Percentiles rank a stretch among this genome's conserved stretches.
phyloP scores from a whole-genome alignment of 2,329 filamentous ascomycete species.

The Diplodia intermedia region DNA sequence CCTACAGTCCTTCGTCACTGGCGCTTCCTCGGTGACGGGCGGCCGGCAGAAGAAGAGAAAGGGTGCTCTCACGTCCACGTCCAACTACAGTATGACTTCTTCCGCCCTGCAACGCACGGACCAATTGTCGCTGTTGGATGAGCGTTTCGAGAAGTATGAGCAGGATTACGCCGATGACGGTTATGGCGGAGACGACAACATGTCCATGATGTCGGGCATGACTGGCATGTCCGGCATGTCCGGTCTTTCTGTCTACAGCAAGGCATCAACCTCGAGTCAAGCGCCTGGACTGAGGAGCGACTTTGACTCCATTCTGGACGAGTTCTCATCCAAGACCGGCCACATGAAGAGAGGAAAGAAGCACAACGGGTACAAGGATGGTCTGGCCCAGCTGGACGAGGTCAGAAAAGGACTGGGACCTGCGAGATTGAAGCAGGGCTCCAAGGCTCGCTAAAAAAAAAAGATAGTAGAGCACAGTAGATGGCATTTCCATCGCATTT shows the following conservation, averaged over 20 bases:
- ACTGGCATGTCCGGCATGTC: slow-evolving; percentile 59
- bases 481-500: not conserved
- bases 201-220: slow-evolving; percentile 56
- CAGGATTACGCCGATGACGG: slow-evolving; percentile 73
- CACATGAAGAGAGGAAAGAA: slow-evolving; percentile 68
- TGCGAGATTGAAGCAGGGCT: slow-evolving; percentile 51
- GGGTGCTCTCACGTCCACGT: slow-evolving; percentile 86
- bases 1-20: slow-evolving; percentile 72
- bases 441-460: slow-evolving; percentile 4
- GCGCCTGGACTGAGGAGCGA: slow-evolving; percentile 70
- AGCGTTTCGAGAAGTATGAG: slow-evolving; percentile 88
- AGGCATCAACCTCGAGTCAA: slow-evolving; percentile 44
- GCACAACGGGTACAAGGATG: slow-evolving; percentile 80
- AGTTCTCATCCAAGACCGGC: slow-evolving; percentile 79
- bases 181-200: slow-evolving; percentile 54
- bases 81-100: slow-evolving; percentile 89
- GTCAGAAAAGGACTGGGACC: slow-evolving; percentile 81
- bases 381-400: slow-evolving; percentile 89
- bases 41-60: slow-evolving; percentile 93
- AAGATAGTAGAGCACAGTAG: not conserved
- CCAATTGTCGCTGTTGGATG: slow-evolving; percentile 82
- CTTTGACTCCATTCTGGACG: slow-evolving; percentile 90
- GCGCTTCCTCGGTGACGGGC: slow-evolving; percentile 74
- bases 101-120: slow-evolving; percentile 88
- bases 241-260: slow-evolving; percentile 43